These are phyloP conservation scores for Leptographium flavum DNA, from an alignment of 2,329 filamentous ascomycete species.

Conservation along the genomic window DNA sequence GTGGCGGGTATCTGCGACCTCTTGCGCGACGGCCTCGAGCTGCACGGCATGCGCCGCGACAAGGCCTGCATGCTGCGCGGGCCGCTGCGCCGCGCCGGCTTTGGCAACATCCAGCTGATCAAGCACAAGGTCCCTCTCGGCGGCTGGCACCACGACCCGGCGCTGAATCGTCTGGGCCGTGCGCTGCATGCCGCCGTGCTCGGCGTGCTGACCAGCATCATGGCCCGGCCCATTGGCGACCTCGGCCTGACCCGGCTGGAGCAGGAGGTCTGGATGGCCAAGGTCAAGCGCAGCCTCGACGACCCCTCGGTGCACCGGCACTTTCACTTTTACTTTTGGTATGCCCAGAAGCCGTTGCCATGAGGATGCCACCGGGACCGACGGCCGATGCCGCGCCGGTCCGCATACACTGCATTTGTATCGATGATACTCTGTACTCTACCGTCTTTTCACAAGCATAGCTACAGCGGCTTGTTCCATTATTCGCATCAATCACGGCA, in stretches of 20 bases:
- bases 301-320: slow-evolving; percentile 23
- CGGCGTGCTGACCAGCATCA: slow-evolving; percentile 22
- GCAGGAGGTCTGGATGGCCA: slow-evolving; percentile 16
- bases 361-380: too few relatives aligned
- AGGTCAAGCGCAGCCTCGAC: slow-evolving; percentile 20
- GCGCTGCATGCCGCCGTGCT: slow-evolving; percentile 23
- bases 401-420: too few relatives aligned
- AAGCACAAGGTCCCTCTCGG: slow-evolving; percentile 29
- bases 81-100: slow-evolving; percentile 25
- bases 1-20: slow-evolving; percentile 18
- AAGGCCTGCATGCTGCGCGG: slow-evolving; percentile 17
- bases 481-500: too few relatives aligned
- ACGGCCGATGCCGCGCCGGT: too few relatives aligned
- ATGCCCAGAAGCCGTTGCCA: slow-evolving; percentile 21
- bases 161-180: slow-evolving; percentile 23
- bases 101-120: slow-evolving; percentile 23
- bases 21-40: slow-evolving; percentile 15
- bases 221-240: slow-evolving; percentile 21
- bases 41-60: slow-evolving; percentile 22
- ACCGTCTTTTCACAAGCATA: too few relatives aligned
- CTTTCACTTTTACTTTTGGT: slow-evolving; percentile 23
- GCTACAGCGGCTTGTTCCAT: too few relatives aligned
- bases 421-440: too few relatives aligned
- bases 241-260: slow-evolving; percentile 19
- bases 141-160: slow-evolving; percentile 24